A percentile compares a stretch with the other conserved stretches of the same genome.
These are phyloP conservation scores for Chaetoceros muelleri DNA, from an alignment of 108 stramenopile species.

Conservation along the genomic window DNA sequence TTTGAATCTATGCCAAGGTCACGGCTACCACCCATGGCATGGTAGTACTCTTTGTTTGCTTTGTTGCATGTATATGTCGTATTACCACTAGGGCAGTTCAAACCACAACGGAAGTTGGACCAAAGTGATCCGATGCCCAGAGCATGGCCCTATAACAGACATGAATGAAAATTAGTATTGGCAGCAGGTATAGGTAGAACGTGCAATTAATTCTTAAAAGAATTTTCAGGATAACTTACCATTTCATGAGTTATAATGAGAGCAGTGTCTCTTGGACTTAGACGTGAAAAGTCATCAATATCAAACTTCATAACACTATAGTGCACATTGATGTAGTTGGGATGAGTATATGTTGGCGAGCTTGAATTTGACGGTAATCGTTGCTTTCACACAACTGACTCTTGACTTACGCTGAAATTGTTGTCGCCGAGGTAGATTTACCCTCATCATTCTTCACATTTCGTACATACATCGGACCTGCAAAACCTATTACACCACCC, in stretches of 20 bases:
- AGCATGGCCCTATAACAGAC: not conserved
- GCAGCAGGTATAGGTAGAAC: not conserved
- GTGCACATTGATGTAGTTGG: no score
- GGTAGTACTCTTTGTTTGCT: not conserved
- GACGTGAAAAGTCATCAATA: not conserved
- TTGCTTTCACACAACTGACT: no score
- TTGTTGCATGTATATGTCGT: not conserved
- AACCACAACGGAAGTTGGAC: not conserved
- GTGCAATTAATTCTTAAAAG: not conserved
- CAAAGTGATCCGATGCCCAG: not conserved
- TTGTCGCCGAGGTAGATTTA: not conserved
- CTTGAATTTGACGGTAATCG: not conserved
- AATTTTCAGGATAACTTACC: not conserved
- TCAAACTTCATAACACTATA: not conserved
- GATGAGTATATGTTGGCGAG: not conserved
- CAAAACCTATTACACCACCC: not conserved
- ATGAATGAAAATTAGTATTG: no score
- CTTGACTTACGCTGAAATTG: not conserved
- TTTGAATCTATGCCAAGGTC: no score
- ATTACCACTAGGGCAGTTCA: not conserved
- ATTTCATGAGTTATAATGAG: not conserved
- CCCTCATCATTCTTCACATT: not conserved
- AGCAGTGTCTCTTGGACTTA: not conserved
- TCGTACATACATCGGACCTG: not conserved
- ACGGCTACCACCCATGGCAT: no score